Evolutionary conservation across 1,284 basidiomycete genomes (phyloP).

Genomic region (Sutorius eximius): DNA sequence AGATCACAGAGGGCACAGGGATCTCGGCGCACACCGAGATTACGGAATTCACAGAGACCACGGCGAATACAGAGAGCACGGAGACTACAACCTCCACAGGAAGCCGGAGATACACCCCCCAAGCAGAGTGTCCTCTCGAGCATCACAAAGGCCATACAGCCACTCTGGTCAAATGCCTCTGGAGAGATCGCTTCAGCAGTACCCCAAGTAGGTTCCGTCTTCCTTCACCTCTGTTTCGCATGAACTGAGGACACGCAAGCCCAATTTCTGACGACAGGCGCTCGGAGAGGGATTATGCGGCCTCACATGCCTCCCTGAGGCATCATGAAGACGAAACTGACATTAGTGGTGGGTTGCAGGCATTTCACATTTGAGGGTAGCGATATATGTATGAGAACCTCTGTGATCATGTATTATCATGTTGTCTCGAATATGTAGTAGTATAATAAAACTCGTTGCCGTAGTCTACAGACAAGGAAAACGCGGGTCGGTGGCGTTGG

Average conservation of each 20-base stretch:
- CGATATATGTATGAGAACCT: conserved; percentile 7
- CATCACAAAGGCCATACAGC: conserved; percentile 31
- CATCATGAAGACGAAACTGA: conserved; percentile 25
- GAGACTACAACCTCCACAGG: conserved; percentile 19
- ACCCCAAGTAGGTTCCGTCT: conserved; percentile 19
- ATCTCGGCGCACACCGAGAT: conserved; percentile 11
- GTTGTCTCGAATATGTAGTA: conserved; percentile 2
- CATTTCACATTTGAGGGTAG: conserved; percentile 24
- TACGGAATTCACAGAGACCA: conserved; percentile 13
- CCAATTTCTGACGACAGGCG: conserved; percentile 27
- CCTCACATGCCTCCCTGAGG: conserved; percentile 14
- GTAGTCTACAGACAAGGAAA: background rate
- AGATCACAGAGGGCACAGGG: conserved; percentile 20
- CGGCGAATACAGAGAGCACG: conserved; percentile 23
- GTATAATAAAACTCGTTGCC: background rate
- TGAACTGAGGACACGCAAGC: conserved; percentile 22
- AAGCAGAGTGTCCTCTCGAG: conserved; percentile 27
- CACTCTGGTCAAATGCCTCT: conserved; percentile 23
- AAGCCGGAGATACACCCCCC: conserved; percentile 23
- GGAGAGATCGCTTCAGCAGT: conserved; percentile 17
- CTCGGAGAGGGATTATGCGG: conserved; percentile 26
- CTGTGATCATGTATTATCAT: conserved; percentile 6
- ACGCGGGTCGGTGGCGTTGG: background rate
- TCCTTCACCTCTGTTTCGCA: background rate
- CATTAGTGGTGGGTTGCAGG: conserved; percentile 22